phyloP scores from a whole-genome alignment of 768 basidiomycete species.

The Pisolithus marmoratus region DNA sequence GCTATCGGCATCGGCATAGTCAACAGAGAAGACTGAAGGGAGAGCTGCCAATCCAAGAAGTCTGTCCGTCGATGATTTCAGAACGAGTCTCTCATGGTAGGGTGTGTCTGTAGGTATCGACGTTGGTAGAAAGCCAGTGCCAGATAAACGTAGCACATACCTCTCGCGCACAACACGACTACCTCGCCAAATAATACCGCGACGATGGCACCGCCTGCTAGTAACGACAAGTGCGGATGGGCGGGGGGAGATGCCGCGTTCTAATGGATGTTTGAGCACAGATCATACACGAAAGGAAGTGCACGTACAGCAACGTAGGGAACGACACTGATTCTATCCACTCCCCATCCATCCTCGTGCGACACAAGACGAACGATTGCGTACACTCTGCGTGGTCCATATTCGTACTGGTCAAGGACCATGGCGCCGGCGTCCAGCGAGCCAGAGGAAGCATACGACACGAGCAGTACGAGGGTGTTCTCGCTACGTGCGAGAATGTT shows the following conservation, averaged over 20 bases:
- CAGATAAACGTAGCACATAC: slow-evolving; percentile 28
- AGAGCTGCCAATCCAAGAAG: slow-evolving; percentile 66
- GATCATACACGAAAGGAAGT: neutral
- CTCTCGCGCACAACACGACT: slow-evolving; percentile 63
- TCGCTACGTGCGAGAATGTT: slow-evolving; percentile 30
- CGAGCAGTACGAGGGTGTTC: slow-evolving; percentile 52
- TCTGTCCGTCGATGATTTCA: slow-evolving; percentile 63
- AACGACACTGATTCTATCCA: slow-evolving; percentile 43
- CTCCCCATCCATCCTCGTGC: slow-evolving; percentile 22
- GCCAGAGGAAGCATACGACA: slow-evolving; percentile 56
- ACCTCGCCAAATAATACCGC: slow-evolving; percentile 73
- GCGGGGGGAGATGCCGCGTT: slow-evolving; percentile 64
- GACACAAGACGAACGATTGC: slow-evolving; percentile 46
- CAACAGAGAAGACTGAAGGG: slow-evolving; percentile 14
- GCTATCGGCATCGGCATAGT: slow-evolving; percentile 10
- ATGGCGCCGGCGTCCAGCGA: slow-evolving; percentile 38
- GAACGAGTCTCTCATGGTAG: slow-evolving; percentile 65
- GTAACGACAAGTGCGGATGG: slow-evolving; percentile 61
- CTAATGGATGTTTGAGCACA: slow-evolving; percentile 28
- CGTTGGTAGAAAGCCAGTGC: neutral
- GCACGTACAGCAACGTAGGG: slow-evolving; percentile 70
- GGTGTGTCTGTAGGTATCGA: slow-evolving; percentile 46
- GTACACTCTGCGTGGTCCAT: slow-evolving; percentile 56
- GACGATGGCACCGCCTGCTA: slow-evolving; percentile 53
- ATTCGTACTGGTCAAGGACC: slow-evolving; percentile 33